These are phyloP conservation scores for Lactarius psammicola DNA, from an alignment of 768 basidiomycete genomes.

Conservation along the genomic window DNA sequence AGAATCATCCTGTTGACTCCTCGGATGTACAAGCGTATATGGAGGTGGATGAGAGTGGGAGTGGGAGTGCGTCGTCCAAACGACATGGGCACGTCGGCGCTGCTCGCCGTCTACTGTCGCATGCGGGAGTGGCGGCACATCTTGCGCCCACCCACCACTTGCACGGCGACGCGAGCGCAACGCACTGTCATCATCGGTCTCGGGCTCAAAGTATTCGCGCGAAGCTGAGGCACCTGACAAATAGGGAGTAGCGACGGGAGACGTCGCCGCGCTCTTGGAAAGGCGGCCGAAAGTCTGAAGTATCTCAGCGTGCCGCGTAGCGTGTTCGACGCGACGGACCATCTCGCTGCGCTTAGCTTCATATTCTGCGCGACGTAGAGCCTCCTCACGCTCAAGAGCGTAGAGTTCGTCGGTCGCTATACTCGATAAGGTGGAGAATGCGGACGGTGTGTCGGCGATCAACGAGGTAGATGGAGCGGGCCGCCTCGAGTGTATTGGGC, in stretches of 20 bases:
- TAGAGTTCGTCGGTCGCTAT: slow-evolving; percentile 88
- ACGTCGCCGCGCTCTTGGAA: slow-evolving; percentile 27
- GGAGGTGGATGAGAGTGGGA: slow-evolving; percentile 21
- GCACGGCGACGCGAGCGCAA: slow-evolving; percentile 38
- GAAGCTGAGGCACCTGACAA: slow-evolving; percentile 6
- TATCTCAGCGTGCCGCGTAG: slow-evolving; percentile 47
- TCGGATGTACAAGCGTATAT: slow-evolving; percentile 17
- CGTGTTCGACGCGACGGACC: slow-evolving; percentile 36
- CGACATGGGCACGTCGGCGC: slow-evolving; percentile 30
- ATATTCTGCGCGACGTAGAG: slow-evolving; percentile 61
- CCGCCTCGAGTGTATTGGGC: slow-evolving; percentile 31
- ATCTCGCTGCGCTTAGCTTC: slow-evolving; percentile 51
- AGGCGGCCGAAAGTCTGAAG: slow-evolving; percentile 37
- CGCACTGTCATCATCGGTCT: slow-evolving; percentile 42
- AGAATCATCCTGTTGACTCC: slow-evolving; percentile 48
- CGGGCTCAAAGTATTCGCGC: slow-evolving; percentile 31
- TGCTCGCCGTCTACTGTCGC: slow-evolving; percentile 36
- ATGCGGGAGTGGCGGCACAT: slow-evolving; percentile 33
- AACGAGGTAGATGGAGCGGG: slow-evolving; percentile 29
- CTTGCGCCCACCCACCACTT: slow-evolving; percentile 28
- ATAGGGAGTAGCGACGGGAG: slow-evolving; percentile 25
- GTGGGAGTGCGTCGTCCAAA: slow-evolving; percentile 34
- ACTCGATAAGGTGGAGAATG: slow-evolving; percentile 62
- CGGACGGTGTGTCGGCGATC: slow-evolving; percentile 32
- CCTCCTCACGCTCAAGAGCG: slow-evolving; percentile 82